Evolutionary conservation across 2,329 filamentous ascomycete species (phyloP).

Genomic region (Didymella arachidicola): DNA sequence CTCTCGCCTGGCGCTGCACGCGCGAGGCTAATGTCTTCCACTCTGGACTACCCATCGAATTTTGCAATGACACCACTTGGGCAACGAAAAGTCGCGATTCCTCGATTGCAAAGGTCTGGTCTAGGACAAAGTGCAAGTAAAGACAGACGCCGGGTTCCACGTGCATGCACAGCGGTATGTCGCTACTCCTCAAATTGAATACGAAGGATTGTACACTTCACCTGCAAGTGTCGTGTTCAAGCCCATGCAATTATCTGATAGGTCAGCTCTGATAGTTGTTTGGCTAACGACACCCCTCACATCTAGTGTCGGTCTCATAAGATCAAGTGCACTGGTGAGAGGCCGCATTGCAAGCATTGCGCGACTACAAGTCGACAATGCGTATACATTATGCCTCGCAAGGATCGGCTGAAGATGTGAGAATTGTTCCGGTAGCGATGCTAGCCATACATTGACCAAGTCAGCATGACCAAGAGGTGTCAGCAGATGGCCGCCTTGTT

Average conservation of each 20-base stretch:
- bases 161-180: constrained; percentile 43
- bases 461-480: constrained; percentile 43
- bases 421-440: not conserved
- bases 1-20: constrained; percentile 12
- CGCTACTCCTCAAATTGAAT: not conserved
- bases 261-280: constrained; percentile 4
- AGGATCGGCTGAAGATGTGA: constrained; percentile 50
- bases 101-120: constrained; percentile 36
- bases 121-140: constrained; percentile 23
- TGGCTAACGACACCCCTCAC: constrained; percentile 23
- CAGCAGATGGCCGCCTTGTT: constrained; percentile 39
- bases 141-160: constrained; percentile 37
- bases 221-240: not conserved
- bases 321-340: constrained; percentile 52
- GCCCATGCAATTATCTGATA: constrained; percentile 8
- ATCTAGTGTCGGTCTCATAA: constrained; percentile 50
- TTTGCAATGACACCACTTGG: constrained; percentile 20
- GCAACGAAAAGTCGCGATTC: constrained; percentile 43
- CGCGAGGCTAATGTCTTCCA: constrained; percentile 23
- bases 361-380: constrained; percentile 44
- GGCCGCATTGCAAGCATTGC: constrained; percentile 50
- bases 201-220: not conserved
- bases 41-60: constrained; percentile 13
- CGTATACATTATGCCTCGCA: constrained; percentile 50
- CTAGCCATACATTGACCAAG: constrained; percentile 20